Conservation (phyloP, 2,329 filamentous ascomycete species). For the Coniochaeta sp. region DNA sequence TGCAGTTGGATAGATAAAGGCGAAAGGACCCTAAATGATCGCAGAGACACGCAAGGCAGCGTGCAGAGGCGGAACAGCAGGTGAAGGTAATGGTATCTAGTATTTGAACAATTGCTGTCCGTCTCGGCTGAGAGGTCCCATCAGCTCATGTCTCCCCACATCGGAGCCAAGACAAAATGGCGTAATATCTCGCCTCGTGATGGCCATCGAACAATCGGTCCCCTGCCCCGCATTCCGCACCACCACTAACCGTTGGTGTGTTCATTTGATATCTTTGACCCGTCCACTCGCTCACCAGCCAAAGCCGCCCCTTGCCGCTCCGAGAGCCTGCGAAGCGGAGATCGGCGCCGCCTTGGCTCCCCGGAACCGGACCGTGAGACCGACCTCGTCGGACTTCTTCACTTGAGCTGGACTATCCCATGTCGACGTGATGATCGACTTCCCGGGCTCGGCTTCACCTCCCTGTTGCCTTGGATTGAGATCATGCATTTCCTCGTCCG, state of each 20-base stretch:
- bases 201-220: background rate
- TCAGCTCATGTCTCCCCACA: slow-evolving; percentile 2
- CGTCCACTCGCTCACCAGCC: background rate
- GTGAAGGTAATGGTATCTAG: background rate
- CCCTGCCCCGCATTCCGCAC: slow-evolving; percentile 9
- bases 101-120: background rate
- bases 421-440: too few species aligned
- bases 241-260: background rate
- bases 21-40: background rate
- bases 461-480: background rate
- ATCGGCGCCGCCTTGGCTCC: slow-evolving; percentile 1
- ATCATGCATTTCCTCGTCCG: too few species aligned
- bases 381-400: too few species aligned
- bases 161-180: background rate
- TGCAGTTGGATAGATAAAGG: too few species aligned
- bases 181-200: background rate
- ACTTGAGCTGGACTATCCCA: too few species aligned
- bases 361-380: too few species aligned
- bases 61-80: background rate
- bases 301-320: background rate
- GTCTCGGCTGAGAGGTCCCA: background rate
- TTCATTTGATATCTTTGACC: background rate
- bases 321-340: background rate
- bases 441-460: too few species aligned
- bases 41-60: background rate